phyloP scores from a whole-genome alignment of 768 basidiomycete genomes.

The Calvatia gigantea region DNA sequence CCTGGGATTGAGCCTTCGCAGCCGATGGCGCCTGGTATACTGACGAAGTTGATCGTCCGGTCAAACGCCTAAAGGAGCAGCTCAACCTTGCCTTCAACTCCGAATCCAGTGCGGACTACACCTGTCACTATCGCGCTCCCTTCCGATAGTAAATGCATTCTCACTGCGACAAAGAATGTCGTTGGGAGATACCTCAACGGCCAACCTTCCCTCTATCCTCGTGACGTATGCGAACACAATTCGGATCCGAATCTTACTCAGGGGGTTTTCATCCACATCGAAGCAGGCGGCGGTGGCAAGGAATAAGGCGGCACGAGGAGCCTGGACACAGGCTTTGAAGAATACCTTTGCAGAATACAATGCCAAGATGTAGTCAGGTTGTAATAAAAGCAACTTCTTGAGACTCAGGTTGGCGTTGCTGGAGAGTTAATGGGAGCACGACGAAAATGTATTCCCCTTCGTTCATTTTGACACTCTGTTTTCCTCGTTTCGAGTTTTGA shows the following conservation, averaged over 20 bases:
- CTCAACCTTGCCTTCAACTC: slow-evolving; percentile 25
- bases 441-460: too few relatives aligned
- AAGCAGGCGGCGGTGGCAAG: slow-evolving; percentile 31
- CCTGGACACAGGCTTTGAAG: slow-evolving; percentile 32
- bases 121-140: slow-evolving; percentile 37
- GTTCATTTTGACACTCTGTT: too few relatives aligned
- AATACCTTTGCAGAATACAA: slow-evolving; percentile 24
- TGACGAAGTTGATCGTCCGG: slow-evolving; percentile 26
- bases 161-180: slow-evolving; percentile 43
- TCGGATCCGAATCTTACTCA: not conserved
- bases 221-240: slow-evolving; percentile 22
- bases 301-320: slow-evolving; percentile 20
- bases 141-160: slow-evolving; percentile 33
- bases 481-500: too few relatives aligned
- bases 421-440: too few relatives aligned
- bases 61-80: slow-evolving; percentile 31
- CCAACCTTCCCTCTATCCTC: slow-evolving; percentile 28
- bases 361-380: not conserved
- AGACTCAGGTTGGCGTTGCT: not conserved
- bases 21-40: slow-evolving; percentile 34
- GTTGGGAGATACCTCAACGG: slow-evolving; percentile 43
- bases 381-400: not conserved
- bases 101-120: slow-evolving; percentile 16
- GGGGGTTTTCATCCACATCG: slow-evolving; percentile 41
- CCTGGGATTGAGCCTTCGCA: slow-evolving; percentile 15